Percentiles rank a stretch among this genome's conserved stretches.
Conservation (phyloP, 306 rosid species). For the Ochetophila trinervis region DNA sequence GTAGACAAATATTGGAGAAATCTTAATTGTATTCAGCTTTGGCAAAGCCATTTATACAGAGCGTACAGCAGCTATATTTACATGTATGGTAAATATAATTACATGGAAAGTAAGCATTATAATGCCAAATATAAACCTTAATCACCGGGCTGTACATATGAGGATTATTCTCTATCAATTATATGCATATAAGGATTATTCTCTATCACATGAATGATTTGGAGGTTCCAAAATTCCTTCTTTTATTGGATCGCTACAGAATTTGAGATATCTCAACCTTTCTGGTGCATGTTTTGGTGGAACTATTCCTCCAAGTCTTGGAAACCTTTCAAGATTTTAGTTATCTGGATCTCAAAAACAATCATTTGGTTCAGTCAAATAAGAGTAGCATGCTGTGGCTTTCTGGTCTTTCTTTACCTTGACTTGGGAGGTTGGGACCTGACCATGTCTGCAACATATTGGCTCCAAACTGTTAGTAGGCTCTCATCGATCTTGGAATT, state of each 20-base stretch:
- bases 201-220: too few relatives aligned
- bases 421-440: slow-evolving; percentile 2
- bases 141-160: too few relatives aligned
- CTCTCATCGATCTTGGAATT: neutral
- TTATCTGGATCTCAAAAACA: neutral
- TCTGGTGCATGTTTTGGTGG: neutral
- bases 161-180: too few relatives aligned
- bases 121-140: too few relatives aligned
- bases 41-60: too few relatives aligned
- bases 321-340: slow-evolving; percentile 17
- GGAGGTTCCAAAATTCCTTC: neutral
- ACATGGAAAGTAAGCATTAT: too few relatives aligned
- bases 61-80: too few relatives aligned
- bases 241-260: neutral
- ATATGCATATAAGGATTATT: too few relatives aligned
- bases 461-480: neutral
- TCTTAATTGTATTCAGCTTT: too few relatives aligned
- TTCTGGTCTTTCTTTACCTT: slow-evolving; percentile 23
- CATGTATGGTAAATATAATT: too few relatives aligned
- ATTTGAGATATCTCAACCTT: slow-evolving; percentile 18
- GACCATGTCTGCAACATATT: slow-evolving; percentile 2
- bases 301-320: slow-evolving; percentile 15
- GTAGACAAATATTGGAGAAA: too few relatives aligned
- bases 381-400: neutral
- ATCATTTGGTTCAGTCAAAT: neutral